Conservation (phyloP, 2,329 filamentous ascomycete genomes). For the Neonectria magnoliae region DNA sequence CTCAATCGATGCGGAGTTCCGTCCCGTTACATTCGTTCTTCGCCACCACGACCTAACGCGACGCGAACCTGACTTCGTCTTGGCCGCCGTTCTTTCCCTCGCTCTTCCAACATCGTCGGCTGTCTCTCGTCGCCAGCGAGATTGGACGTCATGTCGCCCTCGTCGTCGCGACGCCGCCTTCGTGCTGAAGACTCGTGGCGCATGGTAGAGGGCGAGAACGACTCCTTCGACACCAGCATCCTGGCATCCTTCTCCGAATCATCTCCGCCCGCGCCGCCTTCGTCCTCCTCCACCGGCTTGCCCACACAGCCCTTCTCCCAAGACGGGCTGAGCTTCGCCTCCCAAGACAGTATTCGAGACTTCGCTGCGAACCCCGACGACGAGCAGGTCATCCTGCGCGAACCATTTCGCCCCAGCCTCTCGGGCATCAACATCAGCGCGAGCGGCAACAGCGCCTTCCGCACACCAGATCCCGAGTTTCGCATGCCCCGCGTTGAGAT, state of each 20-base stretch:
- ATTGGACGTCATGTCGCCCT: conserved; percentile 30
- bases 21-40: conserved; percentile 13
- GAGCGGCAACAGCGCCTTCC: conserved; percentile 37
- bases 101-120: not conserved
- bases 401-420: conserved; percentile 66
- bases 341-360: conserved; percentile 66
- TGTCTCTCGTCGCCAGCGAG: not conserved
- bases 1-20: conserved; percentile 17
- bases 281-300: conserved; percentile 44
- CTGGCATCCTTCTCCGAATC: conserved; percentile 55
- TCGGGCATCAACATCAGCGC: conserved; percentile 48
- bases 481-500: conserved; percentile 62
- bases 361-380: conserved; percentile 65
- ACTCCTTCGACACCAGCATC: conserved; percentile 68
- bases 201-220: conserved; percentile 69
- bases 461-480: conserved; percentile 61
- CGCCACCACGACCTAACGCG: conserved; percentile 12
- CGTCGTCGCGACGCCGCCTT: conserved; percentile 36
- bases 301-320: conserved; percentile 60
- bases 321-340: conserved; percentile 54
- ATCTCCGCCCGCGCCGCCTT: conserved; percentile 48
- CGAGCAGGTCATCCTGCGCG: conserved; percentile 63
- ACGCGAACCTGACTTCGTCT: not conserved
- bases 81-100: not conserved
- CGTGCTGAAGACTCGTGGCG: conserved; percentile 67